Conservation (phyloP, 805 yeast genomes). For the Pichia cephalocereana region DNA sequence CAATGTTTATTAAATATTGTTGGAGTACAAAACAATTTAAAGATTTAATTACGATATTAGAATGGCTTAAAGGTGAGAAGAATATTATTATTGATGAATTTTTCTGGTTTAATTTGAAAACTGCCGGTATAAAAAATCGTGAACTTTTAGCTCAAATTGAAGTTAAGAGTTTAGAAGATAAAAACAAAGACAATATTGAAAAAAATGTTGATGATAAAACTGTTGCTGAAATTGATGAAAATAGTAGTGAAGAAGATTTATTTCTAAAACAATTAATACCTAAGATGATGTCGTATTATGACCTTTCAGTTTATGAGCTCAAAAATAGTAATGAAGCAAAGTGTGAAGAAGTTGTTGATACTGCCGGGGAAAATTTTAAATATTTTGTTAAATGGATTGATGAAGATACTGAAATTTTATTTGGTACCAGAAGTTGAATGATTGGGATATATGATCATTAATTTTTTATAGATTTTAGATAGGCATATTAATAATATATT, state of each 20-base stretch:
- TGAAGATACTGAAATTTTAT: conserved; percentile 7
- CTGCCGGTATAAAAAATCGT: conserved; percentile 1
- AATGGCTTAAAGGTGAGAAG: conserved; percentile 9
- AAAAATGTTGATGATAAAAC: background rate
- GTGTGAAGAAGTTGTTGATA: conserved; percentile 3
- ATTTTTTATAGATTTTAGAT: background rate
- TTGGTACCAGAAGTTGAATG: conserved; percentile 1
- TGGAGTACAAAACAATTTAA: conserved; percentile 5
- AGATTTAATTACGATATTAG: conserved; percentile 6
- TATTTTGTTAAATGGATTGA: conserved; percentile 14
- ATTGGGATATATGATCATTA: background rate
- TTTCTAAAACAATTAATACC: conserved; percentile 8
- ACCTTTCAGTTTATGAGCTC: conserved; percentile 8
- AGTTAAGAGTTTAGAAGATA: too few relatives aligned
- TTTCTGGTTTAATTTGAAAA: conserved; percentile 4
- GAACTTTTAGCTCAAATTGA: background rate
- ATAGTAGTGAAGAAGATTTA: background rate
- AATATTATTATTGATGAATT: conserved; percentile 7
- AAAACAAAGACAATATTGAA: too few relatives aligned
- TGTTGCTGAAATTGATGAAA: background rate
- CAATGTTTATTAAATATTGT: conserved; percentile 10
- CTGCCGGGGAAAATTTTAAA: conserved; percentile 7
- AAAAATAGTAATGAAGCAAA: conserved; percentile 1
- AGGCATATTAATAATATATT: background rate
- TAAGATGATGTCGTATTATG: conserved; percentile 12